These are phyloP conservation scores for Alternaria ethzedia DNA, from an alignment of 2,329 filamentous ascomycete genomes.

Conservation along the genomic window DNA sequence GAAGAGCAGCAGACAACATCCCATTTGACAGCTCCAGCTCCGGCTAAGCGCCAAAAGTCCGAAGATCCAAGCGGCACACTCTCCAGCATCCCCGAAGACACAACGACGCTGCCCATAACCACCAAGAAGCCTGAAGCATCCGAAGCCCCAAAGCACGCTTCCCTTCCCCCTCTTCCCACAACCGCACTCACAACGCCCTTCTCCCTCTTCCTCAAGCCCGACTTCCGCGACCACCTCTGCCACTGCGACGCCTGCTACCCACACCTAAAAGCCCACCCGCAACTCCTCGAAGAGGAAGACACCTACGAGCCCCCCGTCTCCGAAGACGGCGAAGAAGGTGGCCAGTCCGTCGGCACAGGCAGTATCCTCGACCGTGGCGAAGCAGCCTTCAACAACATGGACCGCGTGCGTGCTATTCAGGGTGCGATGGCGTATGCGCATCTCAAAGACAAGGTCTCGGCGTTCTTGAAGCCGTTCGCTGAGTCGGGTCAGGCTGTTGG, in stretches of 20 bases:
- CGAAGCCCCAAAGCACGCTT: constrained; percentile 65
- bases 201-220: constrained; percentile 80
- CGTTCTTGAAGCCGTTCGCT: constrained; percentile 91
- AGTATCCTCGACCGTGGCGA: constrained; percentile 91
- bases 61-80: constrained; percentile 37
- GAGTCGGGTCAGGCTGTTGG: constrained; percentile 87
- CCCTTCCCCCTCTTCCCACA: constrained; percentile 62
- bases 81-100: constrained; percentile 46
- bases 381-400: constrained; percentile 87
- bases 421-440: constrained; percentile 99
- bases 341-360: constrained; percentile 70
- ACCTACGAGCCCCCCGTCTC: constrained; percentile 92
- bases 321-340: constrained; percentile 59
- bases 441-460: constrained; percentile 93
- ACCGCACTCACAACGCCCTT: constrained; percentile 64
- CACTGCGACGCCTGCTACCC: constrained; percentile 82
- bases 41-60: constrained; percentile 46
- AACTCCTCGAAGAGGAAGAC: constrained; percentile 93
- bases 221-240: constrained; percentile 84
- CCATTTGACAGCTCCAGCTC: constrained; percentile 21
- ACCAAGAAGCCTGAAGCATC: constrained; percentile 32
- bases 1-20: constrained; percentile 28
- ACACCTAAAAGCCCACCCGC: constrained; percentile 70
- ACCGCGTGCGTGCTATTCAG: constrained; percentile 89
- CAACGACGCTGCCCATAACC: constrained; percentile 29